These are phyloP conservation scores for Sarocladium kiliense DNA, from an alignment of 2,329 filamentous ascomycete species.

Conservation along the genomic window DNA sequence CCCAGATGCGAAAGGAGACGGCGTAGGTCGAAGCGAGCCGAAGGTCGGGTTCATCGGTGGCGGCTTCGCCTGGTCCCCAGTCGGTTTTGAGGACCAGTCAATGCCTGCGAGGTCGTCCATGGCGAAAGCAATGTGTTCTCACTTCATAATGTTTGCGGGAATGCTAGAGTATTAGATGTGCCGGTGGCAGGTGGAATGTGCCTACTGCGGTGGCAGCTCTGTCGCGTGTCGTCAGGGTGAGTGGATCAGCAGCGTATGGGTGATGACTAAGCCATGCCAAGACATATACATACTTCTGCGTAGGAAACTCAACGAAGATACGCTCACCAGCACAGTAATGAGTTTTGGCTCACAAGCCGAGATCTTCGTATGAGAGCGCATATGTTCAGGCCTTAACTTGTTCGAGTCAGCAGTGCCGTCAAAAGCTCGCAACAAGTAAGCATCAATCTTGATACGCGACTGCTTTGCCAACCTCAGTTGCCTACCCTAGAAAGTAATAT, in stretches of 20 bases:
- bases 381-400: no score
- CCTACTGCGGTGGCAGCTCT: not conserved
- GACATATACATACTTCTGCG: no score
- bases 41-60: constrained; percentile 41
- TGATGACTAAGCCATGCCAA: constrained; percentile 1
- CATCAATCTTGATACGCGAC: no score
- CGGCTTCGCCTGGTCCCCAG: constrained; percentile 26
- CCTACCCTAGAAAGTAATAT: no score
- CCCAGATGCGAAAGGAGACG: constrained; percentile 50
- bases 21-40: constrained; percentile 48
- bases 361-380: no score
- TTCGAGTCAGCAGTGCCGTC: no score
- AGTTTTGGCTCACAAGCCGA: no score
- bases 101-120: constrained; percentile 61
- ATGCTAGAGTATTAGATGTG: not conserved
- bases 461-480: no score
- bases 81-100: constrained; percentile 49
- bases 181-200: not conserved
- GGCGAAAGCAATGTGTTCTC: not conserved
- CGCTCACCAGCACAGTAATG: no score
- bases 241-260: not conserved
- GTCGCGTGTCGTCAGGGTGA: not conserved
- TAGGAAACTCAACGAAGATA: no score
- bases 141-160: not conserved
- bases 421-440: no score